A percentile compares a stretch with the other conserved stretches of the same genome.
Conservation (phyloP, 2,329 filamentous ascomycete species). For the Dichotomopilus funicola region DNA sequence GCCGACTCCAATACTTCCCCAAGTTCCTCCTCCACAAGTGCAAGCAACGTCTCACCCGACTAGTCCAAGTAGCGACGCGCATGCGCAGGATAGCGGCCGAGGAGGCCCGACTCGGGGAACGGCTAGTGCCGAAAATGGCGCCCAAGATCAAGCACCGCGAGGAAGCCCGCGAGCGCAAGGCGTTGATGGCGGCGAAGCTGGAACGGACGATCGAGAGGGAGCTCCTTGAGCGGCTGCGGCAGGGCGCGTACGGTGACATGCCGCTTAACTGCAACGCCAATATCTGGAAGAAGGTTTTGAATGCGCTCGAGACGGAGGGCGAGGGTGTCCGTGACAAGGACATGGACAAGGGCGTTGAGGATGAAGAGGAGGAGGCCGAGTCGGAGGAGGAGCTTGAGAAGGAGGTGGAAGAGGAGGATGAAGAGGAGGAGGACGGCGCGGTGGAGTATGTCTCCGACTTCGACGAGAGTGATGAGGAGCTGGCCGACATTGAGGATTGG, state of each 20-base stretch:
- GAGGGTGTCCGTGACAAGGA: constrained; percentile 80
- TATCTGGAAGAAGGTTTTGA: constrained; percentile 96
- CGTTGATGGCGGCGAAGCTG: constrained; percentile 80
- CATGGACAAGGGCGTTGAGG: constrained; percentile 77
- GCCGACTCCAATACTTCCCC: constrained; percentile 84
- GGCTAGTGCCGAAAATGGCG: constrained; percentile 78
- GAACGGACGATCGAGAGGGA: constrained; percentile 94
- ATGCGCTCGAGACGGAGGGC: constrained; percentile 80
- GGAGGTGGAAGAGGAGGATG: constrained; percentile 57
- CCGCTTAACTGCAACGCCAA: constrained; percentile 91
- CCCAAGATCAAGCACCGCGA: constrained; percentile 80
- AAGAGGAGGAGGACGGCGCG: constrained; percentile 63
- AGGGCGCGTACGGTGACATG: constrained; percentile 89
- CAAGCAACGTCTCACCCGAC: constrained; percentile 87
- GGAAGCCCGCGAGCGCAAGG: constrained; percentile 61
- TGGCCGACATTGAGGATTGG: constrained; percentile 86
- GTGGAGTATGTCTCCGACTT: constrained; percentile 93
- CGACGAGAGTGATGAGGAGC: constrained; percentile 74
- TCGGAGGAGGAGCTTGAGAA: constrained; percentile 59
- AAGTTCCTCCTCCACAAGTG: constrained; percentile 67
- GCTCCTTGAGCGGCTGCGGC: constrained; percentile 81
- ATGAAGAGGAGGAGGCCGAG: constrained; percentile 66
- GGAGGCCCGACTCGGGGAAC: constrained; percentile 83
- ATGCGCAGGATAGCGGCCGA: constrained; percentile 77
- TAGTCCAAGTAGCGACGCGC: constrained; percentile 85